Evolutionary conservation across 768 basidiomycete species (phyloP).

Genomic region (Tricholoma furcatifolium): DNA sequence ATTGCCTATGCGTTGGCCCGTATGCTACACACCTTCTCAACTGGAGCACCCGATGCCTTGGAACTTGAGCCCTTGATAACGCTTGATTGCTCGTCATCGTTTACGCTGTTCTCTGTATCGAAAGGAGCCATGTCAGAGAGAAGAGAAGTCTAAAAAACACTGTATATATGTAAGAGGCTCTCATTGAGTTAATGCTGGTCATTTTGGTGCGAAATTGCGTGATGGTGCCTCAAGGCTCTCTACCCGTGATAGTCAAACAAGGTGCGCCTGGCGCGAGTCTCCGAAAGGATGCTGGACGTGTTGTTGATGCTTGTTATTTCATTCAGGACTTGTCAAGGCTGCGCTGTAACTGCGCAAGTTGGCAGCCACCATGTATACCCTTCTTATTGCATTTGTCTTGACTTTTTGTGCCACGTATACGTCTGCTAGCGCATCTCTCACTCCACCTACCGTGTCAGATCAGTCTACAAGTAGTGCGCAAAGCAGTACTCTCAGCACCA

Average conservation of each 20-base stretch:
- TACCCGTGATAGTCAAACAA: too few relatives aligned
- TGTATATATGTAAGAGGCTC: background rate
- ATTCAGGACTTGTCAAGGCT: background rate
- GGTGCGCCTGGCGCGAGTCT: too few relatives aligned
- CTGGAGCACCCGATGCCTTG: conserved; percentile 19
- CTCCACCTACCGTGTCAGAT: conserved; percentile 17
- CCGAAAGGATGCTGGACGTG: background rate
- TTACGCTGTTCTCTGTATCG: background rate
- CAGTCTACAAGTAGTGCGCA: conserved; percentile 2
- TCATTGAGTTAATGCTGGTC: background rate
- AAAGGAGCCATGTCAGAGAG: background rate
- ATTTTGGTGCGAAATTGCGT: conserved; percentile 14
- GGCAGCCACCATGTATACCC: background rate
- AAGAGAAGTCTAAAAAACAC: background rate
- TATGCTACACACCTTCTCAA: conserved; percentile 21
- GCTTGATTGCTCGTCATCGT: background rate
- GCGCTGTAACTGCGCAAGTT: background rate
- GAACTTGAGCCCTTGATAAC: background rate
- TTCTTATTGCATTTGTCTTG: background rate
- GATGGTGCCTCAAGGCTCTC: background rate
- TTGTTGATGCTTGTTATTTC: conserved; percentile 6
- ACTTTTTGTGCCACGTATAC: background rate
- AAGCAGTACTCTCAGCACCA: conserved; percentile 12
- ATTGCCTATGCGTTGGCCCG: background rate
- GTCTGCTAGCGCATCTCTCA: conserved; percentile 13